Conservation (phyloP, 2,329 filamentous ascomycete species). For the Niveomyces coronatus region DNA sequence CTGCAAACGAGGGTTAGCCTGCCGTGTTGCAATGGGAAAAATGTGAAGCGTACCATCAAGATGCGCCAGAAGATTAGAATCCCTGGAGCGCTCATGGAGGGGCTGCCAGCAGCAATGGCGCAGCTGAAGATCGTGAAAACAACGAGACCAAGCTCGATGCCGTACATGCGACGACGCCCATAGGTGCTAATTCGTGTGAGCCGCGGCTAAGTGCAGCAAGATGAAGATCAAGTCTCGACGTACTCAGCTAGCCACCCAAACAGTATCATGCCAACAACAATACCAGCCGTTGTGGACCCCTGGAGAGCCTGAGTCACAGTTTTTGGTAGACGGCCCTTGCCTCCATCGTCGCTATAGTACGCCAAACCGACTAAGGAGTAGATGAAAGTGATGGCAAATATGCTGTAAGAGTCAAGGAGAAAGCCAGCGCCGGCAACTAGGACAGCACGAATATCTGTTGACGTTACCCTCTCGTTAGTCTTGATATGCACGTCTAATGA, state of each 20-base stretch:
- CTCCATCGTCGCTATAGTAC: constrained; percentile 52
- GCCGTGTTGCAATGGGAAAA: background rate
- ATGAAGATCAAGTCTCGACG: constrained; percentile 14
- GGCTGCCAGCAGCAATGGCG: constrained; percentile 50
- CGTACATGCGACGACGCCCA: constrained; percentile 75
- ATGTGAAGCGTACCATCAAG: constrained; percentile 44
- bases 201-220: background rate
- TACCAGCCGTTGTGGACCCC: constrained; percentile 69
- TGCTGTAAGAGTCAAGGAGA: constrained; percentile 73
- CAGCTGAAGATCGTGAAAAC: constrained; percentile 61
- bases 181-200: constrained; percentile 33
- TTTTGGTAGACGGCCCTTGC: constrained; percentile 49
- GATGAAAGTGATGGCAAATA: constrained; percentile 71
- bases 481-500: too few relatives aligned
- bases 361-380: constrained; percentile 64
- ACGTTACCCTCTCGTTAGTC: background rate
- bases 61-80: constrained; percentile 66
- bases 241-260: constrained; percentile 70
- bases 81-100: constrained; percentile 47
- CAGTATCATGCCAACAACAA: constrained; percentile 64
- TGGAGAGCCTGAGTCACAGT: constrained; percentile 65
- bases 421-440: constrained; percentile 73
- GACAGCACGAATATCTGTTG: constrained; percentile 55
- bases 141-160: constrained; percentile 63
- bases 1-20: constrained; percentile 16